These are phyloP conservation scores for Calonectria pseudoturangicola DNA, from an alignment of 2,329 filamentous ascomycete species.

Conservation along the genomic window DNA sequence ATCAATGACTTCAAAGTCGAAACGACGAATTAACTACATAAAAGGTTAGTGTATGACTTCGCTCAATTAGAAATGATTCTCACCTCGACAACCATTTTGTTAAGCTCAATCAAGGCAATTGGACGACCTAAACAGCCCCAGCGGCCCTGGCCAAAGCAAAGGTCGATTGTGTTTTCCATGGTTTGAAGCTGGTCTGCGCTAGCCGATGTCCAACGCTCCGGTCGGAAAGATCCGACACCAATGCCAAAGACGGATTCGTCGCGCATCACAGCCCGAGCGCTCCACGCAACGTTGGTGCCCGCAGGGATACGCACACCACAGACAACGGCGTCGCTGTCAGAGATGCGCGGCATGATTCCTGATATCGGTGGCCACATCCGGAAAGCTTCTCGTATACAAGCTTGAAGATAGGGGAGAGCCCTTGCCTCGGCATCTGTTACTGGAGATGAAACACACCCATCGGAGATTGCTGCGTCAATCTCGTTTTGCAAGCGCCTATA, in stretches of 20 bases:
- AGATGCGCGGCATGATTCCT: conserved; percentile 36
- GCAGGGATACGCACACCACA: conserved; percentile 31
- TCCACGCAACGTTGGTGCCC: conserved; percentile 37
- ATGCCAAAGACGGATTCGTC: conserved; percentile 24
- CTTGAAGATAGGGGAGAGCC: conserved; percentile 28
- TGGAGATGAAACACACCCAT: conserved; percentile 10
- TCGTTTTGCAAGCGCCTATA: conserved; percentile 27
- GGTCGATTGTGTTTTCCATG: conserved; percentile 33
- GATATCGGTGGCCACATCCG: conserved; percentile 36
- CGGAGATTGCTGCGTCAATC: conserved; percentile 24
- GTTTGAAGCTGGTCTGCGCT: not conserved
- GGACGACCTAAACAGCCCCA: conserved; percentile 36
- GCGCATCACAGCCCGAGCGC: conserved; percentile 37
- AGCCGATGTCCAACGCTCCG: conserved; percentile 27
- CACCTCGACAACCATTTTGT: conserved; percentile 25
- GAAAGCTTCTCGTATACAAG: conserved; percentile 31
- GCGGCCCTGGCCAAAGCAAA: conserved; percentile 35
- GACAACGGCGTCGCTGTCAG: conserved; percentile 23
- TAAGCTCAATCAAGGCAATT: conserved; percentile 26
- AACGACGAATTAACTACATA: not conserved
- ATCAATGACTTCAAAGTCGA: conserved; percentile 8
- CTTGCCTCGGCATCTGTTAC: conserved; percentile 23
- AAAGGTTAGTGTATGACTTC: not conserved
- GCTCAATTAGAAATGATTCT: not conserved
- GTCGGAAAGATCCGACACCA: conserved; percentile 23